A percentile compares a stretch with the other conserved stretches of the same genome.
Evolutionary conservation across 176 grass and related monocot species (phyloP).

Genomic region (Raddia distichophylla): DNA sequence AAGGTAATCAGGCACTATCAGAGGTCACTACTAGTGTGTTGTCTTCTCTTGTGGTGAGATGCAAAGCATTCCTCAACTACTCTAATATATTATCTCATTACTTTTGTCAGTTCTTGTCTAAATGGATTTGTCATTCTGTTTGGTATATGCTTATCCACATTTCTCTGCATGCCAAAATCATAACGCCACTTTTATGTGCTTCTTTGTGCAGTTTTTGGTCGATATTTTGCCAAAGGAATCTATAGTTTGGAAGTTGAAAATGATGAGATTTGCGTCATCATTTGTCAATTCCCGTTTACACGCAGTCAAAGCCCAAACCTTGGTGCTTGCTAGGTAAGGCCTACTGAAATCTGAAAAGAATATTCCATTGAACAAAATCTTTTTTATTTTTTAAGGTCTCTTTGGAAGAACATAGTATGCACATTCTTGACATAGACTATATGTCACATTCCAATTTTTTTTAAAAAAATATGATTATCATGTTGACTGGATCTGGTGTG

Average conservation of each 20-base stretch:
- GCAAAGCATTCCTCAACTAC: background rate
- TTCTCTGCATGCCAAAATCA: background rate
- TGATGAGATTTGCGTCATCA: constrained; percentile 64
- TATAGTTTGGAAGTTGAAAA: constrained; percentile 72
- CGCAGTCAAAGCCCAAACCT: constrained; percentile 69
- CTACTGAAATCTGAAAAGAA: background rate
- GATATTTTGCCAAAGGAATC: constrained; percentile 79
- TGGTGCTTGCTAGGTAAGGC: constrained; percentile 87
- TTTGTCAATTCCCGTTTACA: constrained; percentile 88
- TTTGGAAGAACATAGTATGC: constrained; percentile 3
- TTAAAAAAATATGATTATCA: background rate
- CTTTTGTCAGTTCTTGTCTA: background rate
- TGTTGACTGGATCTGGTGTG: constrained; percentile 35
- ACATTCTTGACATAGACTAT: constrained; percentile 4
- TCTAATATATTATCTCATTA: background rate
- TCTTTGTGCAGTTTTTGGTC: constrained; percentile 61
- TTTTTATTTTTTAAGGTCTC: background rate
- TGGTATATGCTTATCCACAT: background rate
- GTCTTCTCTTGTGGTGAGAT: constrained; percentile 54
- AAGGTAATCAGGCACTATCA: constrained; percentile 38
- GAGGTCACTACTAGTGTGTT: constrained; percentile 44
- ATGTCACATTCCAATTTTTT: background rate
- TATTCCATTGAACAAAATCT: background rate
- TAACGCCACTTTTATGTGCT: background rate
- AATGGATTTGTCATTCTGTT: background rate